Percentiles rank a stretch among this genome's conserved stretches.
These are phyloP conservation scores for Blepharisma stoltei DNA, from an alignment of 73 alveolate genomes.

Conservation along the genomic window DNA sequence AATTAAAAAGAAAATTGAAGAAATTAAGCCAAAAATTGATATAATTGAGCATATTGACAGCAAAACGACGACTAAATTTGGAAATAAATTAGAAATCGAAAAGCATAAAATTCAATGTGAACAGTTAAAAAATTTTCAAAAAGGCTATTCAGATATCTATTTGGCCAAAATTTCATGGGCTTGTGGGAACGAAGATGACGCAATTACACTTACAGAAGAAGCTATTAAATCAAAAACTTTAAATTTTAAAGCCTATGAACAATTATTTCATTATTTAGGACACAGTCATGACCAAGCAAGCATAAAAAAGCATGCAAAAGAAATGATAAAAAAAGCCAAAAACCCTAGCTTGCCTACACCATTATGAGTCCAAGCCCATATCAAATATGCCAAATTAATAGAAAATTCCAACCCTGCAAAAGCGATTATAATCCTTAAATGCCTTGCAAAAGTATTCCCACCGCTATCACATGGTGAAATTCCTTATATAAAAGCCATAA, in stretches of 20 bases:
- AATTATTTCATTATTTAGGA: background rate
- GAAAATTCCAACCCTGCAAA: slow-evolving; percentile 1
- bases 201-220: background rate
- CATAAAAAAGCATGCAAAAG: background rate
- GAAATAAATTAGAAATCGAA: background rate
- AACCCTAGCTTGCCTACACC: background rate
- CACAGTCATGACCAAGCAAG: background rate
- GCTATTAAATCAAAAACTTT: background rate
- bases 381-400: background rate
- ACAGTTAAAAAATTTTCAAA: background rate
- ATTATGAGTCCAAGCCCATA: background rate
- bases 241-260: background rate
- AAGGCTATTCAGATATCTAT: background rate
- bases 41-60: background rate
- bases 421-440: slow-evolving; percentile 4
- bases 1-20: background rate
- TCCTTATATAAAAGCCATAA: background rate
- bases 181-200: background rate
- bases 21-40: background rate
- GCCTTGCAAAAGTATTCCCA: slow-evolving; percentile 13
- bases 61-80: background rate
- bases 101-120: background rate
- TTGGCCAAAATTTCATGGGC: background rate
- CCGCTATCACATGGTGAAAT: background rate
- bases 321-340: background rate